Base-by-base conservation (phyloP, 164 flowering plant species). In the Nymphaea thermarum region DNA sequence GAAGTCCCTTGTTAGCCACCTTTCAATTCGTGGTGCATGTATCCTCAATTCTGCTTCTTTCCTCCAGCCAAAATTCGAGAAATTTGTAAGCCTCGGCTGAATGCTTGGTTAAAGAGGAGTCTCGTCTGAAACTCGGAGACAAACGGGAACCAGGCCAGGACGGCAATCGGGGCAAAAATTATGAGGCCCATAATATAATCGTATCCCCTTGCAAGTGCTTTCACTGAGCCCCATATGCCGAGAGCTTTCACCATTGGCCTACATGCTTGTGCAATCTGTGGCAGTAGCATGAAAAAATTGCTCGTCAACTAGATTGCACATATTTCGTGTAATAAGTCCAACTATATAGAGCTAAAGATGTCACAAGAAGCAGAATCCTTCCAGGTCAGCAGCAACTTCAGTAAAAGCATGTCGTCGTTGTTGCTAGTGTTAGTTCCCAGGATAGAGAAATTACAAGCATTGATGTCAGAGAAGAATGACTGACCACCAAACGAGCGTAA, bases 121-220 rank as follows among this genome's bases (percentile, higher is more conserved):
- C 98, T 82, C 63, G 97, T 89, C 76, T 93, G 98, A 85, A 93
- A 93, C 72, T 93, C 98, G 0, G 94, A 84, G 36, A 88, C 93
- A 63, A 93, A 93, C 7, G 98, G 96, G 85, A 93, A 93, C 98
- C 98, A 93, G 2, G 98, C 98, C 8, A 93, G 81, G 64, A 88
- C 62, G 5, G 93, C 96, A 12, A 93, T 81, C 0, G 98, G 98
- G 2, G 76, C 25, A 65, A 93, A 89, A 57, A 91, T 82, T 8
- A 78, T 60, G 2, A 89, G 62, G 42, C 90, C 96, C 90, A 86
- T 89, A 65, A 89, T 17, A 86, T 89, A 88, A 67, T 93, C 97
- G 43, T 88, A 93, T 14, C 97, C 98, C 79, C 96, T 82, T 43
- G 86, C 98, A 4, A 93, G 78, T 65, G 97, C 98, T 77, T 85